These are phyloP conservation scores for Trypethelium eluteriae DNA, from an alignment of 495 filamentous ascomycete species.

Conservation along the genomic window DNA sequence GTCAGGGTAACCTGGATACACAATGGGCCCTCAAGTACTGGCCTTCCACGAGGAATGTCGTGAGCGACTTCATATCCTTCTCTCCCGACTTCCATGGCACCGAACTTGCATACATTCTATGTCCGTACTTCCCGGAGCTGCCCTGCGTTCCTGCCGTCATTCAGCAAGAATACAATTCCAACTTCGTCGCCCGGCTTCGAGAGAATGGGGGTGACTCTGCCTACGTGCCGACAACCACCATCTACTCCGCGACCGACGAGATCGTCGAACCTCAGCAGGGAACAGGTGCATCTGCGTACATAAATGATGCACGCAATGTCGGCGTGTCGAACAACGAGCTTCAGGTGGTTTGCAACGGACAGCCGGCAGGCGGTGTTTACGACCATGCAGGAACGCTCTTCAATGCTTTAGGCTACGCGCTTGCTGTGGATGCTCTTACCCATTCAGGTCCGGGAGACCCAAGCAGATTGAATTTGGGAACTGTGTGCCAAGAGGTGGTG, in stretches of 20 bases:
- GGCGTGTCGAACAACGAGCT: constrained; percentile 44
- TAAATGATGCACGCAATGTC: constrained; percentile 33
- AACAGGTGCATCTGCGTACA: constrained; percentile 38
- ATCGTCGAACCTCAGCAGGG: constrained; percentile 42
- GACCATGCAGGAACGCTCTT: constrained; percentile 42
- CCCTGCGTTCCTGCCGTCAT: constrained; percentile 34
- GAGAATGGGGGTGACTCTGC: constrained; percentile 40
- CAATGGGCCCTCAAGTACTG: constrained; percentile 51
- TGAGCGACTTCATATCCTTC: constrained; percentile 40
- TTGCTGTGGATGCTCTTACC: constrained; percentile 40
- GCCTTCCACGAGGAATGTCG: constrained; percentile 37
- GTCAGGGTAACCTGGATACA: constrained; percentile 41
- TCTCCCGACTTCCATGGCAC: constrained; percentile 45
- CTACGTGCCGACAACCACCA: constrained; percentile 45
- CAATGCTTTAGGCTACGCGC: constrained; percentile 40
- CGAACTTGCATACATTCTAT: constrained; percentile 27
- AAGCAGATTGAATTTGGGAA: constrained; percentile 29
- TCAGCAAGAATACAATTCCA: constrained; percentile 41
- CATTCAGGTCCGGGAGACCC: constrained; percentile 36
- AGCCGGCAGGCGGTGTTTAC: constrained; percentile 38
- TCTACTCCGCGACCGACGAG: constrained; percentile 42
- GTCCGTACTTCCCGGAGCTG: constrained; percentile 22
- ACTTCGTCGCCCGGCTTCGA: constrained; percentile 38
- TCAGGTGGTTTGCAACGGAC: constrained; percentile 34
- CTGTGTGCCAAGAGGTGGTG: constrained; percentile 31